Evolutionary conservation across 2,329 filamentous ascomycete species (phyloP), one percentile per base, ranked within the genome.

Genomic region (Paramyrothecium sp.): DNA sequence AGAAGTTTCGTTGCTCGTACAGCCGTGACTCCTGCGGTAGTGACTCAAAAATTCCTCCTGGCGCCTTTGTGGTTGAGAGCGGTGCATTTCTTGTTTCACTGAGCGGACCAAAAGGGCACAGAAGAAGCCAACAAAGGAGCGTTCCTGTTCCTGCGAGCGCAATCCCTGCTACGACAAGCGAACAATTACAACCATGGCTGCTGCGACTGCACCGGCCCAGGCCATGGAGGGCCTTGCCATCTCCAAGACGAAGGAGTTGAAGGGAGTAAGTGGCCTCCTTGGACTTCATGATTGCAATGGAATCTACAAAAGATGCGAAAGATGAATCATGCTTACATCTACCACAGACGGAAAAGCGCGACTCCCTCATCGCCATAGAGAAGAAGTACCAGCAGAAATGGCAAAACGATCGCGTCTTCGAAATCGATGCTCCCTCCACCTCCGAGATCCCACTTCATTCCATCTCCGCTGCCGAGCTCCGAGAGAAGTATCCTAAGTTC

Each of bases 381-480:
- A 96, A 95, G 79, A 92, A 92, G 72, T 97, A 96, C 77, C 94
- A 98, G 78, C 79, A 88, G 70, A 81, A 88, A 84, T 76, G 74
- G 74, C 65, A 71, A 51, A 67, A 75, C 7, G 73, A 73, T 52
- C 60, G 69, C 56, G 79, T 97, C 65, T 99, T 98, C 83, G 84
- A 97, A 75, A 83, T 88, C 66, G 81, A 98, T 75, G 92, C 95
- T 22, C 95, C 95, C 34, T 87, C 90, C 20, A 86, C 87, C 54
- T 77, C 83, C 61, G 92, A 97, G 65, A 84, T 92, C 62, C 90
- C 92, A 59, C 86, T 89, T 64, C 83, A 89, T 69, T 87, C 89
- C 60, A 87, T 93, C 66, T 81, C 88, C 53, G 81, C 90, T 58
- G 85, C 85, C 61, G 88, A 95, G 68, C 81, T 96, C 62, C 90